Evolutionary conservation across 2,329 filamentous ascomycete genomes (phyloP).

Genomic region (Aureobasidium vineae): DNA sequence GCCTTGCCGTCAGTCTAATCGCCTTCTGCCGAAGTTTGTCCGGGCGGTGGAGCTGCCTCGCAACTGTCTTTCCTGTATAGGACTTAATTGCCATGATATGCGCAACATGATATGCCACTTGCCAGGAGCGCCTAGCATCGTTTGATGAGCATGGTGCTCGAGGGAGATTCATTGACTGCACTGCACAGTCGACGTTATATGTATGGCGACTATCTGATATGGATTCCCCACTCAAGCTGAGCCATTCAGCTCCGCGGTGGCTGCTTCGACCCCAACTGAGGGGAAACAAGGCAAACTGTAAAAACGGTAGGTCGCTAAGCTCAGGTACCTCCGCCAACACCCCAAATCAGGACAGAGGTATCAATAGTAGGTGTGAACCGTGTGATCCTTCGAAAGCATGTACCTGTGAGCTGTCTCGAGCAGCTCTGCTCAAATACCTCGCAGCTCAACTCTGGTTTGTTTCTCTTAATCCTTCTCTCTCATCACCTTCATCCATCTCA

Average conservation of each 20-base stretch:
- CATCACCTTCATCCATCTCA: not conserved
- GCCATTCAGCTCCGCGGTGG: not conserved
- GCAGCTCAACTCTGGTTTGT: not conserved
- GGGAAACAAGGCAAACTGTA: slow-evolving; percentile 3
- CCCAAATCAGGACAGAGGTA: not conserved
- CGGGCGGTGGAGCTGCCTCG: not conserved
- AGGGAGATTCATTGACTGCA: not conserved
- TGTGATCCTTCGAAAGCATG: not conserved
- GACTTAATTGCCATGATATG: not conserved
- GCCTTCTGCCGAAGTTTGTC: not conserved
- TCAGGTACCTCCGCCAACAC: slow-evolving; percentile 3
- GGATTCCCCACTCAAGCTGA: not conserved
- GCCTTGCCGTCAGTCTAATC: not conserved
- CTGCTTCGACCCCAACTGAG: not conserved
- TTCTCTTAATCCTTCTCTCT: not conserved
- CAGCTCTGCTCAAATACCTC: not conserved
- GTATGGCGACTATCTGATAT: not conserved
- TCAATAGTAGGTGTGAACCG: not conserved
- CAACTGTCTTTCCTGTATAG: not conserved
- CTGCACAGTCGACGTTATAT: slow-evolving; percentile 1
- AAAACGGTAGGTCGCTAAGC: slow-evolving; percentile 1
- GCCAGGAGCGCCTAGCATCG: not conserved
- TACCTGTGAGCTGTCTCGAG: not conserved
- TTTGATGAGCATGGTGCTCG: not conserved
- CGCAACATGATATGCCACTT: not conserved